Evolutionary conservation across 805 yeast genomes (phyloP).

Genomic region (Ogataea nonfermentans): DNA sequence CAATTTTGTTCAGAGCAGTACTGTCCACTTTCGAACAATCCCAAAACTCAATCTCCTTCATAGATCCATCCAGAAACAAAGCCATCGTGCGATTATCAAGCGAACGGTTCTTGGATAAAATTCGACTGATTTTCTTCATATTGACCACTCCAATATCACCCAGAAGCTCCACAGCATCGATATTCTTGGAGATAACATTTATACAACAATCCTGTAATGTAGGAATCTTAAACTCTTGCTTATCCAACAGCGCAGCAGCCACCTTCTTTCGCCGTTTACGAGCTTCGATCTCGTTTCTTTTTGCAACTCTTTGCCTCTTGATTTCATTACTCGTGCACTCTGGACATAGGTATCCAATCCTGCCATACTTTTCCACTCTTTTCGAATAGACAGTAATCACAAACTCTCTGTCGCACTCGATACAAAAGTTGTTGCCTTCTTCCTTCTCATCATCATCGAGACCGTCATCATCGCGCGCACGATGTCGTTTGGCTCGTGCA

Average conservation of each 20-base stretch:
- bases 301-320: conserved; percentile 43
- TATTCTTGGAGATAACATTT: conserved; percentile 58
- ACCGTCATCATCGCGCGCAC: conserved; percentile 35
- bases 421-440: conserved; percentile 51
- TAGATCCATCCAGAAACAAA: conserved; percentile 64
- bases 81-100: conserved; percentile 68
- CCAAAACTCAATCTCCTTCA: conserved; percentile 69
- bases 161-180: conserved; percentile 71
- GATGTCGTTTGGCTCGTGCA: conserved; percentile 35
- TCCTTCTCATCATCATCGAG: conserved; percentile 40
- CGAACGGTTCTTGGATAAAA: conserved; percentile 79
- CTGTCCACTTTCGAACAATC: conserved; percentile 83
- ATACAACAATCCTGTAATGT: conserved; percentile 84
- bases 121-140: conserved; percentile 67
- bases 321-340: conserved; percentile 49
- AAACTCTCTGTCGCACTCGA: conserved; percentile 59
- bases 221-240: conserved; percentile 59
- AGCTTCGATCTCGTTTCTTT: conserved; percentile 57
- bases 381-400: conserved; percentile 66
- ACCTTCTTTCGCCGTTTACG: conserved; percentile 72
- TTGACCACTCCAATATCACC: conserved; percentile 84
- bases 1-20: conserved; percentile 65
- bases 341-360: conserved; percentile 66
- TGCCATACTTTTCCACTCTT: conserved; percentile 41
- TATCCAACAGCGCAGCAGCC: conserved; percentile 82